These are phyloP conservation scores for Hysterangium stoloniferum DNA, from an alignment of 768 basidiomycete genomes.

Conservation along the genomic window DNA sequence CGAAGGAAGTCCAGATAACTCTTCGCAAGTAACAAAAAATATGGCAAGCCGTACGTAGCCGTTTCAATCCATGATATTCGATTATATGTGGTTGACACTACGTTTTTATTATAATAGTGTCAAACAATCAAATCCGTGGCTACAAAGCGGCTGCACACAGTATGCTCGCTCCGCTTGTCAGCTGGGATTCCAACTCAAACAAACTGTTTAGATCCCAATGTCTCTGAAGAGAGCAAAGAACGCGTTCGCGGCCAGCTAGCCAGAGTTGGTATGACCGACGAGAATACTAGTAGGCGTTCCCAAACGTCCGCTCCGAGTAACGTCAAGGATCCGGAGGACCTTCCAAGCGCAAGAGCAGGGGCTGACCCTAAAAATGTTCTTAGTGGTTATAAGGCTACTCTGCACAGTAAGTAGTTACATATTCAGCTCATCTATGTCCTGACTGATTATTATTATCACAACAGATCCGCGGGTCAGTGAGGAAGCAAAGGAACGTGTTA, in stretches of 20 bases:
- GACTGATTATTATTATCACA: not conserved
- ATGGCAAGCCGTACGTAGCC: not conserved
- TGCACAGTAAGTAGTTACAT: not conserved
- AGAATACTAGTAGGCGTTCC: not conserved
- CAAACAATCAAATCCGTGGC: not conserved
- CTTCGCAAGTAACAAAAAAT: not conserved
- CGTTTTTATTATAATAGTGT: not conserved
- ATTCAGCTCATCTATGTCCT: too few species aligned
- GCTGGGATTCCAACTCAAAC: not conserved
- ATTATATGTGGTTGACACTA: not conserved
- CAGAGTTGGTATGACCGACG: not conserved
- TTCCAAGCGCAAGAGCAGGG: not conserved
- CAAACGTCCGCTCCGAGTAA: not conserved
- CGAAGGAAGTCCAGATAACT: too few species aligned
- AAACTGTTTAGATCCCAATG: not conserved
- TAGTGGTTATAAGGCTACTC: constrained; percentile 1
- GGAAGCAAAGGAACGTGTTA: constrained; percentile 1
- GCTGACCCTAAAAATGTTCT: not conserved
- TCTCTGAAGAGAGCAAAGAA: not conserved
- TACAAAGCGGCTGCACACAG: constrained; percentile 4
- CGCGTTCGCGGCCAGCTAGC: not conserved
- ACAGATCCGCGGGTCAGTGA: not conserved
- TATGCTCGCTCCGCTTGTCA: not conserved
- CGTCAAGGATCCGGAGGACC: not conserved
- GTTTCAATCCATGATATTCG: not conserved